Evolutionary conservation across 1,284 basidiomycete genomes (phyloP).

Genomic region (Trametes sp.): DNA sequence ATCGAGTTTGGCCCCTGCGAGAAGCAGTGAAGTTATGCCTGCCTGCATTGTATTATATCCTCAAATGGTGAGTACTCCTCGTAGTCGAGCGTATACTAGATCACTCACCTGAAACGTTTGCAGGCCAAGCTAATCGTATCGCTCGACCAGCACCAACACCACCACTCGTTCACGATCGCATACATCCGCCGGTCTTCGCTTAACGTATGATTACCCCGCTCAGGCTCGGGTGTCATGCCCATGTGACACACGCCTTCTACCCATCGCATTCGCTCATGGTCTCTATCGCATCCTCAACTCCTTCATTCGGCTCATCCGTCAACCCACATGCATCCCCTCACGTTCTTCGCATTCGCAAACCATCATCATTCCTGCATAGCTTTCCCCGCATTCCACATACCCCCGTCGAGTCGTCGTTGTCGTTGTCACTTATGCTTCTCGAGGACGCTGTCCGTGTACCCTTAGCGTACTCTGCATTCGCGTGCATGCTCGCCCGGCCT

Average conservation of each 20-base stretch:
- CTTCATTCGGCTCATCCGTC: constrained; percentile 5
- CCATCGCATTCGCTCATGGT: constrained; percentile 11
- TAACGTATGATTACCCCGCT: constrained; percentile 26
- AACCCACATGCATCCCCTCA: constrained; percentile 16
- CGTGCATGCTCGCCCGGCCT: constrained; percentile 1
- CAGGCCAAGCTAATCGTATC: constrained; percentile 26
- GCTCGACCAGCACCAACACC: constrained; percentile 11
- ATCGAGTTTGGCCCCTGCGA: constrained; percentile 23
- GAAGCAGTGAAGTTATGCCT: constrained; percentile 14
- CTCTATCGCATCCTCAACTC: constrained; percentile 9
- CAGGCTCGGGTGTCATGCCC: constrained; percentile 22
- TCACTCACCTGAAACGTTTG: constrained; percentile 1
- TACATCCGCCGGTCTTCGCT: not conserved
- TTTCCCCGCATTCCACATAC: constrained; percentile 17
- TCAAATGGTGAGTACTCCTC: constrained; percentile 20
- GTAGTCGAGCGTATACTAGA: not conserved
- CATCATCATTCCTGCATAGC: constrained; percentile 21
- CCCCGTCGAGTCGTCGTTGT: constrained; percentile 13
- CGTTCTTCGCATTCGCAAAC: constrained; percentile 16
- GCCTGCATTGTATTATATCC: constrained; percentile 24
- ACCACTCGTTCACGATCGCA: constrained; percentile 17
- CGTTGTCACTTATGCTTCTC: constrained; percentile 18
- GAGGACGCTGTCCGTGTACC: constrained; percentile 27
- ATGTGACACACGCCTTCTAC: constrained; percentile 20
- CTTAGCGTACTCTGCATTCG: constrained; percentile 17